Evolutionary conservation across 805 yeast genomes (phyloP), one percentile per base, ranked within the genome.

Genomic region (Saturnispora halmiae): DNA sequence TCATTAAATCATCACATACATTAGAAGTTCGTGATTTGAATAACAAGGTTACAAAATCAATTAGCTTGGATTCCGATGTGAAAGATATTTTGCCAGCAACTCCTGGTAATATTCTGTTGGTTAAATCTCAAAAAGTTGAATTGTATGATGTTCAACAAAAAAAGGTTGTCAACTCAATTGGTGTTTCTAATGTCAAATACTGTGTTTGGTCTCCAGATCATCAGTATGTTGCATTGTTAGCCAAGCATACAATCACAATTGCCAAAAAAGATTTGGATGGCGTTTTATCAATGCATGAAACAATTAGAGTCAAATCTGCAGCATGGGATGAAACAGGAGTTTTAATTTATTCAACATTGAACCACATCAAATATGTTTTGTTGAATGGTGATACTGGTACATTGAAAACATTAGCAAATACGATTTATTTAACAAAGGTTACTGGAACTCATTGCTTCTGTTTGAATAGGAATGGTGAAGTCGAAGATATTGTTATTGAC

Each of bases 301-400:
- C 97, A 3, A 92, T 92, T 51, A 73, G 98, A 60, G 86, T 92
- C 55, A 92, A 92, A 68, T 79, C 94, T 65, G 96, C 96, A 35
- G 85, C 95, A 15, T 92, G 96, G 96, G 97, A 92, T 61, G 96
- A 87, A 52, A 69, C 83, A 36, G 90, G 90, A 40, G 95, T 94
- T 25, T 72, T 92, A 59, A 72, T 92, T 50, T 92, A 90, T 65
- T 82, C 96, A 16, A 92, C 99, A 6, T 71, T 92, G 61, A 90
- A 90, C 65, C 99, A 92, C 61, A 82, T 94, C 65, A 92, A 90
- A 65, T 92, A 90, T 64, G 81, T 90, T 35, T 69, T 92, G 56
- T 69, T 90, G 57, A 92, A 88, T 57, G 98, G 98, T 54, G 98
- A 94, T 59, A 77, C 69, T 52, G 99, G 99, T 55, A 87, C 92